These are phyloP conservation scores for Zygoascus sp. DNA, from an alignment of 1,139 yeast species.

Conservation along the genomic window DNA sequence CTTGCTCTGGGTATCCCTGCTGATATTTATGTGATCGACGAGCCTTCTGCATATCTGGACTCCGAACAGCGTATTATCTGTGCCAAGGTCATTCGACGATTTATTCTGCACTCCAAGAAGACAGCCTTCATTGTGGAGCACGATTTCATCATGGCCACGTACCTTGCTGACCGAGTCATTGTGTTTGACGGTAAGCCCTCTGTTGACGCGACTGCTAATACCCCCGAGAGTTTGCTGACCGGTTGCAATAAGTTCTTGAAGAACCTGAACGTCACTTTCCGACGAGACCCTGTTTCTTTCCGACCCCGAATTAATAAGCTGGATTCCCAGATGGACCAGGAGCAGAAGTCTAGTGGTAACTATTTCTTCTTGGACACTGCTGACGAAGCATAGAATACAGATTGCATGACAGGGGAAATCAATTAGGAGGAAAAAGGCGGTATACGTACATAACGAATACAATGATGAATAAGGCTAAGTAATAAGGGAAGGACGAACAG, in stretches of 20 bases:
- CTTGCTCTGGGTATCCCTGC: constrained; percentile 92
- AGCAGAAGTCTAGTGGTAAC: constrained; percentile 86
- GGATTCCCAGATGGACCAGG: constrained; percentile 98
- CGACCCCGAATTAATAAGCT: constrained; percentile 97
- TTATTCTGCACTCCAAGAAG: constrained; percentile 91
- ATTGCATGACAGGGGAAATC: background rate
- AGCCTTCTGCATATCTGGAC: constrained; percentile 97
- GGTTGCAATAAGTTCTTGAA: constrained; percentile 97
- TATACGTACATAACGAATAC: background rate
- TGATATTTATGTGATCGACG: constrained; percentile 93
- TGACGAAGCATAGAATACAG: constrained; percentile 26
- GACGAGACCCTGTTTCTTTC: constrained; percentile 97
- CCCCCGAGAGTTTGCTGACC: constrained; percentile 88
- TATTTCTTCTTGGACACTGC: constrained; percentile 86
- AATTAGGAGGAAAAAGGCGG: constrained; percentile 1
- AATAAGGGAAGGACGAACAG: too few species aligned
- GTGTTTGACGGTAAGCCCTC: constrained; percentile 97
- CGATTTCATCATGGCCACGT: constrained; percentile 99
- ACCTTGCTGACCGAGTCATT: constrained; percentile 96
- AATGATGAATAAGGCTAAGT: too few species aligned
- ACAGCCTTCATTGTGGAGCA: constrained; percentile 98
- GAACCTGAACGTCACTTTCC: constrained; percentile 94
- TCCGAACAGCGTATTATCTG: constrained; percentile 99
- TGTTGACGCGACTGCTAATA: constrained; percentile 69
- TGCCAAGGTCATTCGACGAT: constrained; percentile 96